Base-by-base conservation (phyloP, 2,329 filamentous ascomycete species). In the Furcasterigmium sp. region DNA sequence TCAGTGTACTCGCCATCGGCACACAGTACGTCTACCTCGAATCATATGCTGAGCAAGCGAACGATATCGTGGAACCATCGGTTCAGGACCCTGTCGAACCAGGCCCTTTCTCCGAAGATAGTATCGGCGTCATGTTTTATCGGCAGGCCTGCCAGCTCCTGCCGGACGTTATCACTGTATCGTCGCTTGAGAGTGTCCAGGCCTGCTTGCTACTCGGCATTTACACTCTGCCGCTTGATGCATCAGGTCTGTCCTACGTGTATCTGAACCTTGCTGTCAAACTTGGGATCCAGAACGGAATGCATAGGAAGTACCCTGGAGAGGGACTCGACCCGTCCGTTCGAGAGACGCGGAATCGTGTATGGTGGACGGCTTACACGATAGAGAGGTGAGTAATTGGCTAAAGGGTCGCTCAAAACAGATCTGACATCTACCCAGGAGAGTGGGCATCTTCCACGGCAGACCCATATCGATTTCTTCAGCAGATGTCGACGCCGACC, bases 201-300 rank as follows among this genome's bases (percentile, higher is more conserved):
- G 76, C 75, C 1, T 78, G 73, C 43, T 56, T 80, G 8, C 60
- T 80, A 17, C 70, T 80, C 13, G 76, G 73, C 3, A 67, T 77
- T 9, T 80, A 78, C 48, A 63, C 73, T 2, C 58, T 80, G 8
- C 76, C 76, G 0, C 61, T 79, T 0, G 76, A 80, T 53, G 72
- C 76, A 1, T 75, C 74, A 2, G 76, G 76, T 0, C 56, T 80
- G 17, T 73, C 73, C 3, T 80, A 78, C 48, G 75, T 74, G 3
- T 80, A 80, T 48, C 64, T 78, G 37, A 75, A 74, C 7, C 56
- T 80, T 11, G 73, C 74, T 3, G 61, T 79, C 30, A 78, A 77
- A 46, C 60, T 80, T 45, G 76, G 75, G 2, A 77, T 80, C 13
- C 75, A 79, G 47, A 80, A 80, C 51, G 76, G 76, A 9, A 78